A percentile compares a stretch with the other conserved stretches of the same genome.
Evolutionary conservation across 2,329 filamentous ascomycete genomes (phyloP).

Genomic region (Fusarium musae): DNA sequence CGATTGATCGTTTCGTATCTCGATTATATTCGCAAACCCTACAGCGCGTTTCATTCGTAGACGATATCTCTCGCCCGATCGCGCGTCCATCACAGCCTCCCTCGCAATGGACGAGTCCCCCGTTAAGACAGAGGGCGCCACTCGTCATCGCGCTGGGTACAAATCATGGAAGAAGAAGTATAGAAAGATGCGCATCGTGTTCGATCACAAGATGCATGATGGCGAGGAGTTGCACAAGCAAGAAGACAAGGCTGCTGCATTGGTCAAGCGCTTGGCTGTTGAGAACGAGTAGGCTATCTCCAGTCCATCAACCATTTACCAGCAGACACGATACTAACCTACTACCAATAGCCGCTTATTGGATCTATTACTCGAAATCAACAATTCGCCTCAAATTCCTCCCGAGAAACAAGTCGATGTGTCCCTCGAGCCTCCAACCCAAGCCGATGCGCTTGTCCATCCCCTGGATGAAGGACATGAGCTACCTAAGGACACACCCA

Average conservation of each 20-base stretch:
- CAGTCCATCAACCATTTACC: neutral
- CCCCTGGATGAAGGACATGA: constrained; percentile 50
- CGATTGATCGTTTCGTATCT: neutral
- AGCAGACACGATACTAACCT: constrained; percentile 30
- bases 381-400: constrained; percentile 82
- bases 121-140: constrained; percentile 59
- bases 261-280: constrained; percentile 84
- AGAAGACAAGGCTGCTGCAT: constrained; percentile 82
- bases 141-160: constrained; percentile 61
- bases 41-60: constrained; percentile 9
- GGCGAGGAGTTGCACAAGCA: constrained; percentile 85
- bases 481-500: constrained; percentile 55
- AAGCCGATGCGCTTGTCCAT: constrained; percentile 49
- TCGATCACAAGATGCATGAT: constrained; percentile 81
- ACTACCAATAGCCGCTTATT: constrained; percentile 75
- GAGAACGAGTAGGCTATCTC: constrained; percentile 84
- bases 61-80: constrained; percentile 7
- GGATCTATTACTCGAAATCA: constrained; percentile 89
- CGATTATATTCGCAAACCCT: neutral
- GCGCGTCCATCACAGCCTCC: constrained; percentile 11
- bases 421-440: constrained; percentile 58
- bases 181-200: constrained; percentile 84
- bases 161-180: constrained; percentile 93
- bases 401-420: constrained; percentile 80
- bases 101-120: constrained; percentile 49